A percentile compares a stretch with the other conserved stretches of the same genome.
phyloP scores from a whole-genome alignment of 495 filamentous ascomycete species.

The Cercophora newfieldiana region DNA sequence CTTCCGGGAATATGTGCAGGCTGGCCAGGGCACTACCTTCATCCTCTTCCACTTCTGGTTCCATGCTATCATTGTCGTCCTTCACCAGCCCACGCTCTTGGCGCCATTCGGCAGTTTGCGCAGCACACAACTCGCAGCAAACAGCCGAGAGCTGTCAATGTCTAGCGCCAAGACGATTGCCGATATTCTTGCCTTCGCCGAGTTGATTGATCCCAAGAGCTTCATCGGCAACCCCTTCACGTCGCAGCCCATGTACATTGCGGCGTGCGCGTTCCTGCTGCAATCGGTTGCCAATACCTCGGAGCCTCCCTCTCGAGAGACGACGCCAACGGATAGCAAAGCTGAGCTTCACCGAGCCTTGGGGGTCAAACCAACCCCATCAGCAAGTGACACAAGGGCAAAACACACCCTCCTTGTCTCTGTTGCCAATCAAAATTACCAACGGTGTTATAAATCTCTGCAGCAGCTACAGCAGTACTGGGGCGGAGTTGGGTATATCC shows the following conservation, averaged over 20 bases:
- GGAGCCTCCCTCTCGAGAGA: constrained; percentile 54
- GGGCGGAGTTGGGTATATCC: constrained; percentile 82
- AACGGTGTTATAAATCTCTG: constrained; percentile 76
- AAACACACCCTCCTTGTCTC: constrained; percentile 73
- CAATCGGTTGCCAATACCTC: constrained; percentile 67
- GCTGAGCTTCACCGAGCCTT: constrained; percentile 16
- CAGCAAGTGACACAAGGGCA: constrained; percentile 52
- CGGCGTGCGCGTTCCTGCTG: constrained; percentile 81
- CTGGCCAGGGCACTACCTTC: constrained; percentile 77
- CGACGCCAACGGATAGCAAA: constrained; percentile 38
- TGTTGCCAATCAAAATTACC: constrained; percentile 76
- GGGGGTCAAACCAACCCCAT: constrained; percentile 6
- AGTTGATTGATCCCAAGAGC: constrained; percentile 75
- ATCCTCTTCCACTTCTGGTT: constrained; percentile 92
- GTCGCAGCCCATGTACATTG: constrained; percentile 87
- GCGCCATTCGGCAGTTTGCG: constrained; percentile 68
- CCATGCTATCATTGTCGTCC: constrained; percentile 78
- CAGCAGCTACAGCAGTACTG: constrained; percentile 76
- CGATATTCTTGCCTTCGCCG: constrained; percentile 77
- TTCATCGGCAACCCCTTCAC: constrained; percentile 86
- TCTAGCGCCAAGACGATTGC: constrained; percentile 87
- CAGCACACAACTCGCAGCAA: constrained; percentile 66
- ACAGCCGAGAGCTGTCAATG: constrained; percentile 80
- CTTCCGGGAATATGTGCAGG: constrained; percentile 73
- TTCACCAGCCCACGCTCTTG: constrained; percentile 79